A percentile compares a stretch with the other conserved stretches of the same genome.
phyloP scores from a whole-genome alignment of 305 asterid species.

The Solanum aculeatissimum region DNA sequence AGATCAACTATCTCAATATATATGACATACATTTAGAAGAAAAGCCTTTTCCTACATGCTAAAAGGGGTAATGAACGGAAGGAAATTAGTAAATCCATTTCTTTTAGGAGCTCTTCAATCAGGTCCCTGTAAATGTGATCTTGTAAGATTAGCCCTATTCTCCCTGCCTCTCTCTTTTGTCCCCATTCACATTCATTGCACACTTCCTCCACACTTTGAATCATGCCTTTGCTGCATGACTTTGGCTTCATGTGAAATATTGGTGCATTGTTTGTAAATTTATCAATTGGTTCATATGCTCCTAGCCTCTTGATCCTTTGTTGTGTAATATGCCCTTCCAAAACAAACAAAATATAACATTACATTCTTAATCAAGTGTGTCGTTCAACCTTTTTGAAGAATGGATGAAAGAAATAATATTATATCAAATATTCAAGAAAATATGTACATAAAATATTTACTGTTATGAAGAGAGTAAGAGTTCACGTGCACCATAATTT shows the following conservation, averaged over 20 bases:
- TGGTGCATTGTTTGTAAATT: conserved; percentile 9
- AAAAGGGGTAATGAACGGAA: conserved; percentile 30
- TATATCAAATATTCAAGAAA: background rate
- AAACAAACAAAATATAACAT: background rate
- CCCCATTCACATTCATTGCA: conserved; percentile 67
- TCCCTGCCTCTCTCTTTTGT: conserved; percentile 49
- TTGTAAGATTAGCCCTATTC: conserved; percentile 51
- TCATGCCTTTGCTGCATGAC: conserved; percentile 47
- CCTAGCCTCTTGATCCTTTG: conserved; percentile 31
- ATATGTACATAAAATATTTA: background rate
- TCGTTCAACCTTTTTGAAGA: no score
- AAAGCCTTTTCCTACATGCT: conserved; percentile 57
- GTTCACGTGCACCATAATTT: background rate
- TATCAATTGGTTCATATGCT: conserved; percentile 27
- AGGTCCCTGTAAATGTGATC: conserved; percentile 54
- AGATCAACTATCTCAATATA: background rate
- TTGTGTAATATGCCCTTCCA: background rate
- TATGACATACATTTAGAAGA: conserved; percentile 17
- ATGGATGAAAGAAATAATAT: background rate
- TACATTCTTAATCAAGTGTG: background rate
- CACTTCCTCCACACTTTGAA: conserved; percentile 58
- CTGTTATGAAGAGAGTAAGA: background rate
- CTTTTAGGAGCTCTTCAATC: conserved; percentile 55
- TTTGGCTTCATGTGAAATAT: conserved; percentile 13
- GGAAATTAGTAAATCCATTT: conserved; percentile 14